Percentiles rank a stretch among this genome's conserved stretches.
phyloP scores from a whole-genome alignment of 495 filamentous ascomycete species.

The Evansstolkia leycettana region DNA sequence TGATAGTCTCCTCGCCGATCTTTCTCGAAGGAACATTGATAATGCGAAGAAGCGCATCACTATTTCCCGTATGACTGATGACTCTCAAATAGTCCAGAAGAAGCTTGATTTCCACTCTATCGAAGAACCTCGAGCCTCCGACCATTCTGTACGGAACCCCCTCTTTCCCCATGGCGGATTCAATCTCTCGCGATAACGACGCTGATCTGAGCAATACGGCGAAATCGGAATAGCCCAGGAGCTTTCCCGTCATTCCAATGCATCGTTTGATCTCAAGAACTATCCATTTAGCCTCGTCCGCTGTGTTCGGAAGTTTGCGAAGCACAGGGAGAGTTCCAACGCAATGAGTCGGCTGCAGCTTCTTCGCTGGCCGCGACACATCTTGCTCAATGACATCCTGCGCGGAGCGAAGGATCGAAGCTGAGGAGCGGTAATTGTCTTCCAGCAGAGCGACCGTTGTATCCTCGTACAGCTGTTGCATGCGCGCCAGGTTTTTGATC shows the following conservation, averaged over 20 bases:
- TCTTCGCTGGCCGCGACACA: conserved; percentile 61
- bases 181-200: conserved; percentile 70
- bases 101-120: conserved; percentile 80
- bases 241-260: conserved; percentile 54
- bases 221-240: conserved; percentile 66
- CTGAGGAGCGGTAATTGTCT: conserved; percentile 91
- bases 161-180: conserved; percentile 69
- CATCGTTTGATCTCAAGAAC: conserved; percentile 71
- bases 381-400: conserved; percentile 90
- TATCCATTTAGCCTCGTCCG: conserved; percentile 77
- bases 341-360: conserved; percentile 66
- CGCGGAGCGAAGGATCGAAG: conserved; percentile 72
- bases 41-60: conserved; percentile 74
- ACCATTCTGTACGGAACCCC: conserved; percentile 94
- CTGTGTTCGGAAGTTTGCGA: conserved; percentile 59
- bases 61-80: conserved; percentile 75
- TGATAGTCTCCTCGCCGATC: conserved; percentile 73
- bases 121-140: conserved; percentile 84
- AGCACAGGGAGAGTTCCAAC: conserved; percentile 76
- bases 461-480: conserved; percentile 64
- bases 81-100: conserved; percentile 83
- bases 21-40: conserved; percentile 76
- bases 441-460: conserved; percentile 79
- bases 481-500: conserved; percentile 72
- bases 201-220: conserved; percentile 82